Percentiles rank a stretch among this genome's conserved stretches.
phyloP scores from a whole-genome alignment of 768 basidiomycete species.

The Boletus tylopilopsis region DNA sequence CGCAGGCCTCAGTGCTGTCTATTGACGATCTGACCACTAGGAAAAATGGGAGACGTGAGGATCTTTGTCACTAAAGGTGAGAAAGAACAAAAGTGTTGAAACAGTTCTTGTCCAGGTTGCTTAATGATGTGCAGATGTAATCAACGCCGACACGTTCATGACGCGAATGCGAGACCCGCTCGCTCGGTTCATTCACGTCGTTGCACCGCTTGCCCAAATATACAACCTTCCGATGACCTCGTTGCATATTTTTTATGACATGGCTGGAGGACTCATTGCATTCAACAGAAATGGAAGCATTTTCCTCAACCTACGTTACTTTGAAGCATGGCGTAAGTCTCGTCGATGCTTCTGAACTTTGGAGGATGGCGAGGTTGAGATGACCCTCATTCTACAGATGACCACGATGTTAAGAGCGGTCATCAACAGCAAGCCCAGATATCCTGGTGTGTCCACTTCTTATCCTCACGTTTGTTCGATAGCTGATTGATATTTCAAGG shows the following conservation, averaged over 20 bases:
- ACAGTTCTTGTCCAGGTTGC: background rate
- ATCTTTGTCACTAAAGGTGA: slow-evolving; percentile 63
- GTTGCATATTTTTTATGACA: slow-evolving; percentile 86
- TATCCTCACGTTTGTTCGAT: background rate
- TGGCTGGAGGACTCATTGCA: slow-evolving; percentile 77
- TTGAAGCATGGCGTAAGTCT: slow-evolving; percentile 81
- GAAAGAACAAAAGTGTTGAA: background rate
- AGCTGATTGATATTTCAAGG: slow-evolving; percentile 32
- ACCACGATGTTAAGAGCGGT: slow-evolving; percentile 57
- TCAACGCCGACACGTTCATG: slow-evolving; percentile 48
- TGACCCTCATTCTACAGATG: slow-evolving; percentile 47
- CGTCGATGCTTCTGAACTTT: background rate
- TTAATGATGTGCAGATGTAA: slow-evolving; percentile 46
- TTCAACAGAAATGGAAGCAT: slow-evolving; percentile 90
- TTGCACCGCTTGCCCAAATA: slow-evolving; percentile 60
- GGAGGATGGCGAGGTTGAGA: background rate
- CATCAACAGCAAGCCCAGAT: slow-evolving; percentile 61
- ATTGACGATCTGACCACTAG: slow-evolving; percentile 31
- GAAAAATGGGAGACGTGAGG: slow-evolving; percentile 57
- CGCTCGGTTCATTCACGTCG: slow-evolving; percentile 69
- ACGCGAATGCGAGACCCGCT: slow-evolving; percentile 51
- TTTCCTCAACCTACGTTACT: slow-evolving; percentile 86
- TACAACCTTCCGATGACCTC: slow-evolving; percentile 72
- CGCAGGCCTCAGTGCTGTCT: background rate
- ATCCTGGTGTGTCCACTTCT: slow-evolving; percentile 56